These are phyloP conservation scores for Alternaria novae-zelandiae DNA, from an alignment of 2,329 filamentous ascomycete species.

Conservation along the genomic window DNA sequence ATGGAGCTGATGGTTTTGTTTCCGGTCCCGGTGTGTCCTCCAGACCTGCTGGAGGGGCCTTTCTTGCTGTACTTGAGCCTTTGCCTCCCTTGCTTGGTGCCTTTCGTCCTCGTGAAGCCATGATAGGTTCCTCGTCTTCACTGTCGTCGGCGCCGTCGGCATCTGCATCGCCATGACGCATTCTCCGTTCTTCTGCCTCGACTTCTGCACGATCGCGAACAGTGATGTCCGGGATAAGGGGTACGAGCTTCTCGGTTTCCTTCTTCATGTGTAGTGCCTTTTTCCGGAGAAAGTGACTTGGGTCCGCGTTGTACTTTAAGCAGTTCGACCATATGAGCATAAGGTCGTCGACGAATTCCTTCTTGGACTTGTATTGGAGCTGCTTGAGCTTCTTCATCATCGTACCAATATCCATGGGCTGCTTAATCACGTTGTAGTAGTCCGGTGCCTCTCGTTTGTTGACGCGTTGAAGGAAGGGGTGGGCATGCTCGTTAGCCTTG, in stretches of 20 bases:
- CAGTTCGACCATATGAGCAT: slow-evolving; percentile 98
- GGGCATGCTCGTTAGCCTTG: slow-evolving; percentile 96
- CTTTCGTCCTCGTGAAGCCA: slow-evolving; percentile 93
- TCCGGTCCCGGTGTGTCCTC: slow-evolving; percentile 81
- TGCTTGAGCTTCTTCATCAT: slow-evolving; percentile 98
- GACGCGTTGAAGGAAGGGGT: slow-evolving; percentile 91
- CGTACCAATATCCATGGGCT: slow-evolving; percentile 94
- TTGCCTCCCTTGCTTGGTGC: slow-evolving; percentile 79
- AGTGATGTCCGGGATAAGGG: slow-evolving; percentile 89
- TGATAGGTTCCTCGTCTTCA: slow-evolving; percentile 91
- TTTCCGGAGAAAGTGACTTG: slow-evolving; percentile 83
- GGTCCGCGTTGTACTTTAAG: slow-evolving; percentile 91
- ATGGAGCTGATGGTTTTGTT: slow-evolving; percentile 73
- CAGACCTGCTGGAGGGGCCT: slow-evolving; percentile 73
- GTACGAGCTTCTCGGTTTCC: slow-evolving; percentile 95
- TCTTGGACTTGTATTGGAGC: slow-evolving; percentile 68
- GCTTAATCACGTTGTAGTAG: slow-evolving; percentile 92
- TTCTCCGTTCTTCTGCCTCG: slow-evolving; percentile 73
- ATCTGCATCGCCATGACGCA: slow-evolving; percentile 81
- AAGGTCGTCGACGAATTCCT: slow-evolving; percentile 91
- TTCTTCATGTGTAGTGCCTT: slow-evolving; percentile 97
- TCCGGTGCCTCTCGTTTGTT: slow-evolving; percentile 97
- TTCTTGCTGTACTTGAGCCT: slow-evolving; percentile 68
- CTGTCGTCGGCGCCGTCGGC: slow-evolving; percentile 87
- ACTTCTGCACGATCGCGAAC: slow-evolving; percentile 93